Conservation (phyloP, 1,139 yeast genomes). For the Sugiyamaella xylanicola region DNA sequence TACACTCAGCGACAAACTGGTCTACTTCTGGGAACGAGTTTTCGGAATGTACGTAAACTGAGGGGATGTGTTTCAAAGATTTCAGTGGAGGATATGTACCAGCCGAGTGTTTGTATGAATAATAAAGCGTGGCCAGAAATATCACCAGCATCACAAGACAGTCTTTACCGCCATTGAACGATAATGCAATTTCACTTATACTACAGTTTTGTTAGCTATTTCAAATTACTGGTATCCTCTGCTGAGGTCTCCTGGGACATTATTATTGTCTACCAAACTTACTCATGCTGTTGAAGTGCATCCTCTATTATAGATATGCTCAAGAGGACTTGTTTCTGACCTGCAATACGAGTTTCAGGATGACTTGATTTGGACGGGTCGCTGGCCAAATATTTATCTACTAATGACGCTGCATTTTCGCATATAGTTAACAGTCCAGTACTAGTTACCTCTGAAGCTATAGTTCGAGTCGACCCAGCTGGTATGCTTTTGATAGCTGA, state of each 20-base stretch:
- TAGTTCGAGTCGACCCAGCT: slow-evolving; percentile 8
- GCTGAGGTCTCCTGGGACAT: neutral
- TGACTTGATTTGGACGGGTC: slow-evolving; percentile 21
- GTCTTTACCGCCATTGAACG: slow-evolving; percentile 91
- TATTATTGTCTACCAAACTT: slow-evolving; percentile 16
- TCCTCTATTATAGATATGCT: slow-evolving; percentile 41
- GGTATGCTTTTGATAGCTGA: slow-evolving; percentile 3
- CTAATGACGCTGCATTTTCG: slow-evolving; percentile 25
- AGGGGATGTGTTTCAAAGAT: slow-evolving; percentile 38
- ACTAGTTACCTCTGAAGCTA: neutral
- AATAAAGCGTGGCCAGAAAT: slow-evolving; percentile 59
- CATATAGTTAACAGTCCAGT: slow-evolving; percentile 21
- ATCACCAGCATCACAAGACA: slow-evolving; percentile 79
- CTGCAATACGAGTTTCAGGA: slow-evolving; percentile 28
- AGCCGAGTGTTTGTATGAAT: slow-evolving; percentile 33
- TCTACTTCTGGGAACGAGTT: slow-evolving; percentile 66
- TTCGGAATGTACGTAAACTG: slow-evolving; percentile 73
- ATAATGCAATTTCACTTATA: slow-evolving; percentile 63
- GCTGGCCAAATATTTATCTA: slow-evolving; percentile 29
- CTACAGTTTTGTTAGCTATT: slow-evolving; percentile 29
- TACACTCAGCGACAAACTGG: slow-evolving; percentile 44
- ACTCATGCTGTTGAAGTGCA: slow-evolving; percentile 41
- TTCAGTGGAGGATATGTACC: slow-evolving; percentile 10
- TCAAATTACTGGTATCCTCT: too few relatives aligned
- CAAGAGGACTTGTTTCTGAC: slow-evolving; percentile 40